Conservation (phyloP, 371 early-diverging fungal species). For the Zychaea mexicana region DNA sequence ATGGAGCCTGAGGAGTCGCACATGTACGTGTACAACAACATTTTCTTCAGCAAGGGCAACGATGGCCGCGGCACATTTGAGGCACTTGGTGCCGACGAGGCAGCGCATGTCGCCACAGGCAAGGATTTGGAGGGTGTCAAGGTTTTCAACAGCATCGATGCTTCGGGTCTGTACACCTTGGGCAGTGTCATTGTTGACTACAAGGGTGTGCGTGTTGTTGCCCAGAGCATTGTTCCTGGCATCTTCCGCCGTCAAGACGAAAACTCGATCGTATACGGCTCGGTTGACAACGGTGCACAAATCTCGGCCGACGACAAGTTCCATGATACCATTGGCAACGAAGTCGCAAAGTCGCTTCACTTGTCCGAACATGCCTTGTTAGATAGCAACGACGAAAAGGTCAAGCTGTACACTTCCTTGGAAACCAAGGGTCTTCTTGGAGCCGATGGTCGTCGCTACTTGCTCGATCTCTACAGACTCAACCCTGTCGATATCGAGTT, state of each 20-base stretch:
- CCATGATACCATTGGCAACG: constrained; percentile 69
- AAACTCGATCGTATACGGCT: constrained; percentile 86
- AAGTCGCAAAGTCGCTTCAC: constrained; percentile 80
- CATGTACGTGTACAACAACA: constrained; percentile 94
- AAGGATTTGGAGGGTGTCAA: constrained; percentile 94
- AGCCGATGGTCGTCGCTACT: constrained; percentile 88
- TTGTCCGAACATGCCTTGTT: constrained; percentile 75
- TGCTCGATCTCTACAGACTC: constrained; percentile 90
- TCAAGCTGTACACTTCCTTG: constrained; percentile 75
- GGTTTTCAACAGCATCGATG: constrained; percentile 74
- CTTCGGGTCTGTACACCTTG: constrained; percentile 79
- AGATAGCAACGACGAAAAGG: constrained; percentile 66
- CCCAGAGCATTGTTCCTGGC: constrained; percentile 94
- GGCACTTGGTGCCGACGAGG: constrained; percentile 85
- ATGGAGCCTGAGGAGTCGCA: constrained; percentile 75
- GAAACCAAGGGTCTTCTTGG: constrained; percentile 94
- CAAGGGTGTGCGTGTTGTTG: constrained; percentile 87
- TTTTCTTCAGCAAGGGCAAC: constrained; percentile 91
- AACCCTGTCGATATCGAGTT: constrained; percentile 91
- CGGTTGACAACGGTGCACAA: constrained; percentile 79
- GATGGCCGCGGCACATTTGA: constrained; percentile 88
- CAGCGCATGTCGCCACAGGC: constrained; percentile 90
- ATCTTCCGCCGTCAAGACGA: constrained; percentile 80
- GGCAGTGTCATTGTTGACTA: constrained; percentile 93
- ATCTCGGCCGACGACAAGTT: constrained; percentile 74